phyloP scores from a whole-genome alignment of 805 yeast genomes.

The Soucietia sequanensis region DNA sequence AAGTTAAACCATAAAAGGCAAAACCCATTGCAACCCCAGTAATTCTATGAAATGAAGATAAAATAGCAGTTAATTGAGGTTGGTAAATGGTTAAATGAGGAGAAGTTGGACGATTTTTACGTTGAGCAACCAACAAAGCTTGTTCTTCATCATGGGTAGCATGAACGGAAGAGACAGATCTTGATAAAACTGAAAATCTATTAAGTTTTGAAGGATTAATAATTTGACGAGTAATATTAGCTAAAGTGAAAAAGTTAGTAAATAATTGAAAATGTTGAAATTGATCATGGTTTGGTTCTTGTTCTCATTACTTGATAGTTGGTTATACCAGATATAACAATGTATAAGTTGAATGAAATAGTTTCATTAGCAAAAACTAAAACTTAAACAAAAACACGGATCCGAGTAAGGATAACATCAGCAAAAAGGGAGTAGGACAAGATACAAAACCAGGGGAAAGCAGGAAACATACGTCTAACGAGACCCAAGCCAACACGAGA shows the following conservation, averaged over 20 bases:
- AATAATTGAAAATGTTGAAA: background rate
- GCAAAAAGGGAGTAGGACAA: too few relatives aligned
- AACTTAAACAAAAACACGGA: too few relatives aligned
- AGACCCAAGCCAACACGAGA: conserved; percentile 34
- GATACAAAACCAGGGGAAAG: too few relatives aligned
- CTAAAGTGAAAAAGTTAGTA: conserved; percentile 14
- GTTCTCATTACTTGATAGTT: too few relatives aligned
- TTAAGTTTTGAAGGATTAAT: conserved; percentile 7
- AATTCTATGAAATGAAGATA: conserved; percentile 83
- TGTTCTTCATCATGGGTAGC: conserved; percentile 65
- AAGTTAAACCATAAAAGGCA: conserved; percentile 74
- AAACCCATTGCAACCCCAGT: conserved; percentile 82
- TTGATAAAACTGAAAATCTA: conserved; percentile 8
- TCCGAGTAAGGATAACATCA: too few relatives aligned
- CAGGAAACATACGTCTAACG: conserved; percentile 20
- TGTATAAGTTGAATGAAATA: too few relatives aligned
- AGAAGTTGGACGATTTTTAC: conserved; percentile 84
- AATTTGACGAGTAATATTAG: too few relatives aligned
- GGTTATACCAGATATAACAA: too few relatives aligned
- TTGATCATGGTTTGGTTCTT: too few relatives aligned
- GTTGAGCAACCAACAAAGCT: conserved; percentile 71
- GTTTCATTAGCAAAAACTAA: too few relatives aligned
- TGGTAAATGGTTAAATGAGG: conserved; percentile 90
- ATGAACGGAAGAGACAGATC: conserved; percentile 32
- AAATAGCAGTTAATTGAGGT: conserved; percentile 82